These are phyloP conservation scores for Micractinium conductrix DNA, from an alignment of 139 green algal species.

Conservation along the genomic window DNA sequence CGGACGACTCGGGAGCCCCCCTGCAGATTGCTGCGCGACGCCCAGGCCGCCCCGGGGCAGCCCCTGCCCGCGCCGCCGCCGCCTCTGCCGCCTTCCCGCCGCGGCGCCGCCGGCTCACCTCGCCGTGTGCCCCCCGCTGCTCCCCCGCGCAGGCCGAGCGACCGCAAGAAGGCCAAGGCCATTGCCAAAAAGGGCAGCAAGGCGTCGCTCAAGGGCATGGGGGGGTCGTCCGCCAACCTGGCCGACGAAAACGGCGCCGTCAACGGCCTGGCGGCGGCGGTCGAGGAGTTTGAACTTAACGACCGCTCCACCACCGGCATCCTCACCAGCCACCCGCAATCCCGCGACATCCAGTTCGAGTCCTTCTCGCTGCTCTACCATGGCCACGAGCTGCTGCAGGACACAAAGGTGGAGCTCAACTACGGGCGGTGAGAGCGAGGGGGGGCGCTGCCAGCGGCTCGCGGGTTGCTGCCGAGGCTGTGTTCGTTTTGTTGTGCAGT, in stretches of 20 bases:
- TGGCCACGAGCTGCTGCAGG: conserved; percentile 82
- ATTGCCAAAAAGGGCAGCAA: conserved; percentile 27
- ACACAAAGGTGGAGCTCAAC: conserved; percentile 85
- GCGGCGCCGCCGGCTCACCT: neutral
- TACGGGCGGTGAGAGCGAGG: conserved; percentile 60
- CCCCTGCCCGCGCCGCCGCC: no score
- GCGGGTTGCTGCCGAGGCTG: no score
- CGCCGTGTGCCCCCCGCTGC: neutral
- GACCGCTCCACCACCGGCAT: conserved; percentile 77
- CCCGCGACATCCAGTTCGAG: conserved; percentile 82
- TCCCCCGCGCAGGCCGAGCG: conserved; percentile 45
- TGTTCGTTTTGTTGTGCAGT: no score
- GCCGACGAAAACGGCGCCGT: conserved; percentile 21
- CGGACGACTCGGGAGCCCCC: no score
- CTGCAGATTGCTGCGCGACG: no score
- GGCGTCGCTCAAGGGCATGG: conserved; percentile 24
- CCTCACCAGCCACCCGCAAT: conserved; percentile 78
- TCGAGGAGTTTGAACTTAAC: conserved; percentile 43
- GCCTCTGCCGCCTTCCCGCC: neutral
- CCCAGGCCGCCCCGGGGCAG: no score
- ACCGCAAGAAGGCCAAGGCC: conserved; percentile 71
- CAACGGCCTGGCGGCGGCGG: conserved; percentile 1
- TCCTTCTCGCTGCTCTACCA: conserved; percentile 86
- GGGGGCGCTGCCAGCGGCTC: no score
- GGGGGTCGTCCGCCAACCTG: conserved; percentile 5